Evolutionary conservation across 495 filamentous ascomycete genomes (phyloP).

Genomic region (Neurospora sp.): DNA sequence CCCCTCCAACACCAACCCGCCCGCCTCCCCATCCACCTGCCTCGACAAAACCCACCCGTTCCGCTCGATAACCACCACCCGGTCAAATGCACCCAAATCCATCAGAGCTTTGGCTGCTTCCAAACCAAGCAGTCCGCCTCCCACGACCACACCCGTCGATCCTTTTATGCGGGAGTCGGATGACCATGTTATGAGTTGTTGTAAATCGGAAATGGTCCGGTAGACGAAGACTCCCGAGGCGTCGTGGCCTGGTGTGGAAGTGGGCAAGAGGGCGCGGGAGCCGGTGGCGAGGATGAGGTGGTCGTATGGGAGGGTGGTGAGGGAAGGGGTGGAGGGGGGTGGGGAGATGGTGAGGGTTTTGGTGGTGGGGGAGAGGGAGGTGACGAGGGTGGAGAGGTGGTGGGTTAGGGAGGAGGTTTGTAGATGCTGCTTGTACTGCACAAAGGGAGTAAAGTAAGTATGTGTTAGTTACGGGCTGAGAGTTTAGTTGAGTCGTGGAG

Average conservation of each 20-base stretch:
- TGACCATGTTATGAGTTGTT: constrained; percentile 70
- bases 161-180: constrained; percentile 45
- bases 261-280: constrained; percentile 77
- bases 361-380: constrained; percentile 50
- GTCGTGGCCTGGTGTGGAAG: constrained; percentile 72
- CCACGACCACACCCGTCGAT: constrained; percentile 67
- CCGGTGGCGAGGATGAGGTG: constrained; percentile 85
- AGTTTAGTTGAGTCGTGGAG: not conserved
- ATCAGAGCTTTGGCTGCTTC: constrained; percentile 96
- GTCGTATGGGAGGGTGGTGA: constrained; percentile 86
- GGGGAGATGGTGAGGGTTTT: constrained; percentile 74
- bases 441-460: not conserved
- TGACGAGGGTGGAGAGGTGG: constrained; percentile 75
- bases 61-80: constrained; percentile 78
- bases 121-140: constrained; percentile 81
- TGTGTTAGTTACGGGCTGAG: not conserved
- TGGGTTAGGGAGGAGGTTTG: constrained; percentile 58
- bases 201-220: constrained; percentile 43
- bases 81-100: constrained; percentile 67
- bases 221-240: constrained; percentile 93
- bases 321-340: constrained; percentile 87
- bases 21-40: constrained; percentile 81
- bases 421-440: constrained; percentile 32
- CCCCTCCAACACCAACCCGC: constrained; percentile 74
- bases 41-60: constrained; percentile 83